Evolutionary conservation across 2,329 filamentous ascomycete genomes (phyloP).

Genomic region (Calonectria montana): DNA sequence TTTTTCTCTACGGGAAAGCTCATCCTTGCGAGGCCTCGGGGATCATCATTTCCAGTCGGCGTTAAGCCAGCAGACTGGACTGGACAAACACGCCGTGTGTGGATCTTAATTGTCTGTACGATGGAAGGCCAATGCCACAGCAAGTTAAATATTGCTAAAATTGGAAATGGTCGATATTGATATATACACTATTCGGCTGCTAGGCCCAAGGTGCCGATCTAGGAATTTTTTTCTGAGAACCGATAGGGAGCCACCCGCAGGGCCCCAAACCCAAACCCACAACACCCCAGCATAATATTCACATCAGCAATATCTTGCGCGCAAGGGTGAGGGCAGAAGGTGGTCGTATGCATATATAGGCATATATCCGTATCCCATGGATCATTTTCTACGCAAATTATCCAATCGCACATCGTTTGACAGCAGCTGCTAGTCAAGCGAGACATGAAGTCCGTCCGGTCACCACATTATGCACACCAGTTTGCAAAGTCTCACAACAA

Average conservation of each 20-base stretch:
- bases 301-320: background rate
- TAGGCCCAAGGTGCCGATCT: background rate
- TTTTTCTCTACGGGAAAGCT: background rate
- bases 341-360: background rate
- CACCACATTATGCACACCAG: background rate
- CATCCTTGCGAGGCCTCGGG: background rate
- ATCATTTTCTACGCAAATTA: background rate
- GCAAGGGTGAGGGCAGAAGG: background rate
- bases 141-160: background rate
- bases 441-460: background rate
- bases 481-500: background rate
- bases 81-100: background rate
- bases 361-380: background rate
- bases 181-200: background rate
- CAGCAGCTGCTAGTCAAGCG: background rate
- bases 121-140: background rate
- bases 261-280: background rate
- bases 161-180: background rate
- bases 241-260: background rate
- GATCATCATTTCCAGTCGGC: constrained; percentile 5
- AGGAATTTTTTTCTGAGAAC: background rate
- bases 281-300: background rate
- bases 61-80: background rate
- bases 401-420: background rate
- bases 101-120: background rate